These are phyloP conservation scores for Trametes versicolor DNA, from an alignment of 1,284 basidiomycete species.

Conservation along the genomic window DNA sequence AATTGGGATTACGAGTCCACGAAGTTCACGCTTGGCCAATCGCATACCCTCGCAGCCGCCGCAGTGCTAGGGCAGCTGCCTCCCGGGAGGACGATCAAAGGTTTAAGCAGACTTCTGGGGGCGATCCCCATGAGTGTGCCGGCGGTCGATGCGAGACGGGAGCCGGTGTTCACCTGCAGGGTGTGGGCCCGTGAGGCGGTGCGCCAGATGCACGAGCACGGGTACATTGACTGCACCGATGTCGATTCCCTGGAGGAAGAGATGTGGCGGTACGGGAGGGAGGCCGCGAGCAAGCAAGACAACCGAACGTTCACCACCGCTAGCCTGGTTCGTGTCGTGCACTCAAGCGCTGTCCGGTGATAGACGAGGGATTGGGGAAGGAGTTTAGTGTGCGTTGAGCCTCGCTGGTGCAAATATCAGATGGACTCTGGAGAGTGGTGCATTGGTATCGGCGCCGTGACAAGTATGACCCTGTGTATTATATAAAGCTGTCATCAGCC, in stretches of 20 bases:
- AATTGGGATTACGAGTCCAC: neutral
- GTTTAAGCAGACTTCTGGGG: neutral
- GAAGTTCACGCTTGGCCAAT: neutral
- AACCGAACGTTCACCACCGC: neutral
- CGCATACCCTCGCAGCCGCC: neutral
- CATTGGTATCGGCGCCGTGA: too few species aligned
- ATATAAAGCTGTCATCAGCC: too few species aligned
- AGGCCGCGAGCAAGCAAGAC: neutral
- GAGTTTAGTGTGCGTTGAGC: too few species aligned
- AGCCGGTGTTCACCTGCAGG: slow-evolving; percentile 16
- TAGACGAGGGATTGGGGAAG: too few species aligned
- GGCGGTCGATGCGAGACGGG: neutral
- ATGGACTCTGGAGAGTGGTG: too few species aligned
- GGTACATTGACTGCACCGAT: slow-evolving; percentile 9
- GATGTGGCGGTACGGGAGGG: neutral
- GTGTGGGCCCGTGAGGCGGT: slow-evolving; percentile 11
- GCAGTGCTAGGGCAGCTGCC: neutral
- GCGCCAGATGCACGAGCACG: slow-evolving; percentile 2
- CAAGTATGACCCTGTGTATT: too few species aligned
- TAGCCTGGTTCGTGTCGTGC: neutral
- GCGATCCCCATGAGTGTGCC: neutral
- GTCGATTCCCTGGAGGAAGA: slow-evolving; percentile 9
- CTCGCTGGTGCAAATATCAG: too few species aligned
- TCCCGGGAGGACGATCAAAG: neutral
- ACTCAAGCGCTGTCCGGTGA: neutral